Percentiles rank a stretch among this genome's conserved stretches.
Evolutionary conservation across 306 rosid species (phyloP).

Genomic region (Pterocarpus macrocarpus): DNA sequence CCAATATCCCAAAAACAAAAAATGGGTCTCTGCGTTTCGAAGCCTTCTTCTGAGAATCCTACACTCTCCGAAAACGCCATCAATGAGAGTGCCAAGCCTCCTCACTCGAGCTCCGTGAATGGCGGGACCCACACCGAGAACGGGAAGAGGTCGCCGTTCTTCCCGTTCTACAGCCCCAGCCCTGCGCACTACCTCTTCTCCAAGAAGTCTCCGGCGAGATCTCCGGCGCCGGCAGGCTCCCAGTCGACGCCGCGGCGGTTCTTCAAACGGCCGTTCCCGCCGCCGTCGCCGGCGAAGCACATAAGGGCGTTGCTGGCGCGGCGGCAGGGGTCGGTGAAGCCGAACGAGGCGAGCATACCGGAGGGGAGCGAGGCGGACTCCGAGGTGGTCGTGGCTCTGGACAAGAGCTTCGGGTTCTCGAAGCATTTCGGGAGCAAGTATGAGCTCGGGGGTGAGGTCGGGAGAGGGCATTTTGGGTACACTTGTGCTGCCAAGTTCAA

Average conservation of each 20-base stretch:
- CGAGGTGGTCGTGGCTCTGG: constrained; percentile 58
- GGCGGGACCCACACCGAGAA: background rate
- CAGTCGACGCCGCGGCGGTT: constrained; percentile 76
- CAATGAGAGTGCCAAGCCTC: too few relatives aligned
- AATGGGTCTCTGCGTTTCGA: constrained; percentile 91
- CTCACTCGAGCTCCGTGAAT: background rate
- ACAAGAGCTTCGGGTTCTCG: constrained; percentile 89
- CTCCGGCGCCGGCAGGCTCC: constrained; percentile 66
- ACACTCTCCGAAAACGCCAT: background rate
- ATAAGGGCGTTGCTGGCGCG: constrained; percentile 75
- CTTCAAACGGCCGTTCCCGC: constrained; percentile 77
- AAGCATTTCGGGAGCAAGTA: constrained; percentile 80
- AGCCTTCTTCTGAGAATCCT: constrained; percentile 42
- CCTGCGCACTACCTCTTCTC: constrained; percentile 79
- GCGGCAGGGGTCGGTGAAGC: constrained; percentile 85
- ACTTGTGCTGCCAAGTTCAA: constrained; percentile 77
- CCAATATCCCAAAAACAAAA: constrained; percentile 5
- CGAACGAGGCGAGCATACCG: constrained; percentile 73
- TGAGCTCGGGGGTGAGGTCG: constrained; percentile 87
- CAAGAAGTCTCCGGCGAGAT: constrained; percentile 89
- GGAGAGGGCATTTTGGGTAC: constrained; percentile 90
- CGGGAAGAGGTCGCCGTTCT: constrained; percentile 77
- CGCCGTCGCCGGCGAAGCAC: constrained; percentile 97
- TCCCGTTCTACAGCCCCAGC: constrained; percentile 82
- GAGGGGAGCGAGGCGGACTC: constrained; percentile 62